These are phyloP conservation scores for Paramecium tetraurelia DNA, from an alignment of 73 alveolate species.

Conservation along the genomic window DNA sequence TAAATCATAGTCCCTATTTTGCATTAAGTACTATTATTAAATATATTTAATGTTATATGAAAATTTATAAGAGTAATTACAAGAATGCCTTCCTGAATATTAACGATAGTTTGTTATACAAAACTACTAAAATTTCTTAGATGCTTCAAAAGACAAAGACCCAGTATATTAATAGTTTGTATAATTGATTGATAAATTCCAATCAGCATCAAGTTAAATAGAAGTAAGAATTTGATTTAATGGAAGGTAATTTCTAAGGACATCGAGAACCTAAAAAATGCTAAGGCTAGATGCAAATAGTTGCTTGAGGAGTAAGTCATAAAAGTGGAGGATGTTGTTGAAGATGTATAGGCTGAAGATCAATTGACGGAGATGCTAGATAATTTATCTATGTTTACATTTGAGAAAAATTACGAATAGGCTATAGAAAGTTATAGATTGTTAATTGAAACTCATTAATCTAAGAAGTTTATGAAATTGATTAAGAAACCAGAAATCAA, in stretches of 20 bases:
- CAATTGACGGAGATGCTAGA: conserved; percentile 39
- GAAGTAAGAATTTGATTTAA: background rate
- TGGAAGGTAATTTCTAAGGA: background rate
- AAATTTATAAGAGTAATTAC: background rate
- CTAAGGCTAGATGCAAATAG: background rate
- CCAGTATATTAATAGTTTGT: background rate
- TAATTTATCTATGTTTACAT: conserved; percentile 15
- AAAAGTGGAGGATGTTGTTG: background rate
- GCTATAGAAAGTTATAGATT: conserved; percentile 14
- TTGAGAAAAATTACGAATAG: conserved; percentile 19
- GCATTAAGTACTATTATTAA: background rate
- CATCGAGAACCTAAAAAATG: background rate
- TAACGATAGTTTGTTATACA: background rate
- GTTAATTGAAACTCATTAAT: background rate
- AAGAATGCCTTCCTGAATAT: background rate
- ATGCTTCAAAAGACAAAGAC: background rate
- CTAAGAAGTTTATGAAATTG: background rate
- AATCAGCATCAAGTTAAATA: background rate
- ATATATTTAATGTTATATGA: background rate
- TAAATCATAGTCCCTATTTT: too few relatives aligned
- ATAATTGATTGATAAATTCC: background rate
- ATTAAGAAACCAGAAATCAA: conserved; percentile 4
- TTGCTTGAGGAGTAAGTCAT: background rate
- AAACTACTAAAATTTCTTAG: background rate
- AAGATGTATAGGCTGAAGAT: conserved; percentile 38